Conservation (phyloP, 2,329 filamentous ascomycete genomes). For the Trichophyton rubrum region DNA sequence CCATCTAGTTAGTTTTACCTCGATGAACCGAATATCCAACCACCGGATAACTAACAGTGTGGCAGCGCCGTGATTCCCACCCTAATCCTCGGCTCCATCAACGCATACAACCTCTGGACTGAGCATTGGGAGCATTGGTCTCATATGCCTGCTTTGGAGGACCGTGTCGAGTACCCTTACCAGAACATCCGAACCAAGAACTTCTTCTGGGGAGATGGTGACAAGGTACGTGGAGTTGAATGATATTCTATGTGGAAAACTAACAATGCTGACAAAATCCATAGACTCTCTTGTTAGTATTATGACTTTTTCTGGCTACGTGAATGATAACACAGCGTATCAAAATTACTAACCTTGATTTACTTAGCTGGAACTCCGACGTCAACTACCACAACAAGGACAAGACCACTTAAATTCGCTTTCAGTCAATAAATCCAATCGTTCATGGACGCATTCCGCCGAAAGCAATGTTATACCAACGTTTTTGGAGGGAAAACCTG, state of each 20-base stretch:
- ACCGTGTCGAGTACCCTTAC: constrained; percentile 87
- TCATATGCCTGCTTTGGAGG: constrained; percentile 76
- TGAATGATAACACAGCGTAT: not conserved
- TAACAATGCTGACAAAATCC: not conserved
- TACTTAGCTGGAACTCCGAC: constrained; percentile 69
- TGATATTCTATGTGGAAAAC: not conserved
- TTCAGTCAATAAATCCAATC: not conserved
- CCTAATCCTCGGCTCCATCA: constrained; percentile 59
- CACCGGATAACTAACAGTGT: not conserved
- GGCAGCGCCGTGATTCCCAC: constrained; percentile 60
- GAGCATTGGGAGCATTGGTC: constrained; percentile 95
- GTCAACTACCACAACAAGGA: constrained; percentile 98
- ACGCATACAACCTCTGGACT: constrained; percentile 83
- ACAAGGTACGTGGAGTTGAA: constrained; percentile 55
- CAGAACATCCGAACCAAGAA: constrained; percentile 97
- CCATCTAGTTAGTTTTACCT: constrained; percentile 59
- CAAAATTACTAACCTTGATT: constrained; percentile 6
- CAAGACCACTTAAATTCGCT: constrained; percentile 40
- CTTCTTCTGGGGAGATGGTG: constrained; percentile 87
- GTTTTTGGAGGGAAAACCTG: not conserved
- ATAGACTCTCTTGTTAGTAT: constrained; percentile 3
- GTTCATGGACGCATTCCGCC: not conserved
- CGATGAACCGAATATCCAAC: not conserved
- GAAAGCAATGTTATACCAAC: not conserved
- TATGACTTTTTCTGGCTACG: not conserved